These are phyloP conservation scores for Dictyophora rubrovolvata DNA, from an alignment of 768 basidiomycete genomes.

Conservation along the genomic window DNA sequence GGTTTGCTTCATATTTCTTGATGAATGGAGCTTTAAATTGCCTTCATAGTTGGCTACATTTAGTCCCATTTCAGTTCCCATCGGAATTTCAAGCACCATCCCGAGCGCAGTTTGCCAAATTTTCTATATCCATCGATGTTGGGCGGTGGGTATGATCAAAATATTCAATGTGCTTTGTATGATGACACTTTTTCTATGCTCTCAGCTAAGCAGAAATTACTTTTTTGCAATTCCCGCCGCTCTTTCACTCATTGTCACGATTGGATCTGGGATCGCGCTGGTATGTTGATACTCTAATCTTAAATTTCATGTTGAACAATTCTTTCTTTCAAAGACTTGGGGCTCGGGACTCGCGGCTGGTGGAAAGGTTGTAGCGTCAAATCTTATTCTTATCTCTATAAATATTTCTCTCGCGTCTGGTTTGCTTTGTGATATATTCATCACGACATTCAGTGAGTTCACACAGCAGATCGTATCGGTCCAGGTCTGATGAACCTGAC, in stretches of 20 bases:
- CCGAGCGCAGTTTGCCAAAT: constrained; percentile 3
- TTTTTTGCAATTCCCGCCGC: not conserved
- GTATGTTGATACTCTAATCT: not conserved
- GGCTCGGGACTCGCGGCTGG: not conserved
- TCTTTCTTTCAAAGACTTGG: not conserved
- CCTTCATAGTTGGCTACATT: not conserved
- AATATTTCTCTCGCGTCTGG: not conserved
- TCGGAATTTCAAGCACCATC: not conserved
- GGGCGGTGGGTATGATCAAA: not conserved
- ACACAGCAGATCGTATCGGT: not conserved
- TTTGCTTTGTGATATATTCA: not conserved
- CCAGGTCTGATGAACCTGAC: not conserved
- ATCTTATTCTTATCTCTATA: not conserved
- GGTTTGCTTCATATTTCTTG: not conserved
- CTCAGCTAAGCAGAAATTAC: not conserved
- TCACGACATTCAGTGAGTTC: constrained; percentile 2
- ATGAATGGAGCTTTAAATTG: not conserved
- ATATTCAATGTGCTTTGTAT: not conserved
- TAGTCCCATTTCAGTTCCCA: not conserved
- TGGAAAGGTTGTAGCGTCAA: not conserved
- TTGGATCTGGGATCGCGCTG: not conserved
- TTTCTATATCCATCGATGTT: constrained; percentile 1
- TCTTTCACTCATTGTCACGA: not conserved
- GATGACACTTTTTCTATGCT: not conserved
- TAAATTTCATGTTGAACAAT: not conserved